These are phyloP conservation scores for Tetrapisispora fleetii DNA, from an alignment of 805 yeast species.

Conservation along the genomic window DNA sequence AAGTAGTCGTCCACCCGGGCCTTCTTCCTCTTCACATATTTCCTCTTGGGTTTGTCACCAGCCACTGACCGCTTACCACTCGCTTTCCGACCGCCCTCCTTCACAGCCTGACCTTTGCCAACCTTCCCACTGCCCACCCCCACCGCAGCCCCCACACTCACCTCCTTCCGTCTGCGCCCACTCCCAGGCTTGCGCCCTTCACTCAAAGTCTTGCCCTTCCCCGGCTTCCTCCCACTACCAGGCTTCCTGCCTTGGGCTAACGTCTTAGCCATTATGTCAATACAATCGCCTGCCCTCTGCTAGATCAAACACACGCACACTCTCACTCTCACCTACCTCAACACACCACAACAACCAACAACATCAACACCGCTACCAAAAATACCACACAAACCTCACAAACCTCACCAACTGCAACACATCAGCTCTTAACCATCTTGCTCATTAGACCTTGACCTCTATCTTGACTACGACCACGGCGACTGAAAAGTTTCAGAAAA, in stretches of 20 bases:
- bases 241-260: slow-evolving; percentile 29
- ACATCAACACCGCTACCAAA: too few species aligned
- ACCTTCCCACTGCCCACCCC: neutral
- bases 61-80: neutral
- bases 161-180: slow-evolving; percentile 19
- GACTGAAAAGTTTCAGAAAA: neutral
- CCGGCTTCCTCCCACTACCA: slow-evolving; percentile 30
- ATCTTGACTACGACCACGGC: too few species aligned
- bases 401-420: too few species aligned
- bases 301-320: neutral
- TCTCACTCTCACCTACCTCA: too few species aligned
- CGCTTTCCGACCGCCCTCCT: neutral
- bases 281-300: neutral
- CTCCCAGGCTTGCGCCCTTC: slow-evolving; percentile 30
- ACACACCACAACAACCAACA: too few species aligned
- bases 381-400: too few species aligned
- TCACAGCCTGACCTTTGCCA: neutral
- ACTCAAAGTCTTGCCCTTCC: slow-evolving; percentile 26
- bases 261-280: slow-evolving; percentile 25
- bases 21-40: neutral
- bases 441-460: too few species aligned
- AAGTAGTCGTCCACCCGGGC: neutral
- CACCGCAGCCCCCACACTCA: neutral
- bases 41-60: neutral
- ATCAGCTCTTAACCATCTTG: too few species aligned